Evolutionary conservation across 2,329 filamentous ascomycete species (phyloP).

Genomic region (Phoma herbarum): DNA sequence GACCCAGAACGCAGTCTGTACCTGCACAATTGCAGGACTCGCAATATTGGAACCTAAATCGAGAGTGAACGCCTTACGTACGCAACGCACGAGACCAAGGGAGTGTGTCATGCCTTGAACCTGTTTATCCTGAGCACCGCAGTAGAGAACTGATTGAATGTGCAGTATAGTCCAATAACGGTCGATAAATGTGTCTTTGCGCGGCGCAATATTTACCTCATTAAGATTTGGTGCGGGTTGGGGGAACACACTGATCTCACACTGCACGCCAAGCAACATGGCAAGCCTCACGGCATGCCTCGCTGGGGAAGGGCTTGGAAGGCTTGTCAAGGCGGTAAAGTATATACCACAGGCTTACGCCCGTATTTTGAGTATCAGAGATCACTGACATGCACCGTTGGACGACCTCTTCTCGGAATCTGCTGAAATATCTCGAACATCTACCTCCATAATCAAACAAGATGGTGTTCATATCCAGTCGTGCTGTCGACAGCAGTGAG

Average conservation of each 20-base stretch:
- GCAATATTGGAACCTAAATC: conserved; percentile 3
- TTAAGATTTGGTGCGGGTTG: background rate
- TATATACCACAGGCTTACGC: conserved; percentile 5
- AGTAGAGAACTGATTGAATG: background rate
- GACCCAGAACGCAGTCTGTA: background rate
- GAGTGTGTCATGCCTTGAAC: background rate
- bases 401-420: background rate
- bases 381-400: background rate
- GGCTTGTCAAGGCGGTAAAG: conserved; percentile 4
- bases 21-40: conserved; percentile 1
- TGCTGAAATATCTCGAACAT: background rate
- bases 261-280: conserved; percentile 8
- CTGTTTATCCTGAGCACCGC: background rate
- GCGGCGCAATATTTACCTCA: background rate
- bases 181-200: background rate
- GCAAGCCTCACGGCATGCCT: conserved; percentile 11
- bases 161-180: background rate
- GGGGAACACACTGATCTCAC: background rate
- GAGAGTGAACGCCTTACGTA: conserved; percentile 13
- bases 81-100: background rate
- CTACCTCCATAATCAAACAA: background rate
- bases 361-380: background rate
- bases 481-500: background rate
- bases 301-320: background rate
- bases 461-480: conserved; percentile 11